Percentiles rank a stretch among this genome's conserved stretches.
Conservation (phyloP, 1,139 yeast species). For the Meyerozyma smithsonii region DNA sequence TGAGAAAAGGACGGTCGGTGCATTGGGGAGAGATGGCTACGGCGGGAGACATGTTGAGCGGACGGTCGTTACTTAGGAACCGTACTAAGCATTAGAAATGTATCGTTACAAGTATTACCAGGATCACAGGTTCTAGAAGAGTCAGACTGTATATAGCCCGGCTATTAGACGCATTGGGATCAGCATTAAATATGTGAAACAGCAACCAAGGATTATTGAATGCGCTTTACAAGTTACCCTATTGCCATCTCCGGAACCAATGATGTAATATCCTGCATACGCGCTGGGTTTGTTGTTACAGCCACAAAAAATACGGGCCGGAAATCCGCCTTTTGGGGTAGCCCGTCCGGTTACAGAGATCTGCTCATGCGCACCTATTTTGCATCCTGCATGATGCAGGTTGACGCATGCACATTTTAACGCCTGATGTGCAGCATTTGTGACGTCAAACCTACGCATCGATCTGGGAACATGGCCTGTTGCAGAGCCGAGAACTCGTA, state of each 20-base stretch:
- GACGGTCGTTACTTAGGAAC: slow-evolving; percentile 42
- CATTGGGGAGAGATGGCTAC: slow-evolving; percentile 64
- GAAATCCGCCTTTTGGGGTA: no score
- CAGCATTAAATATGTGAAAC: no score
- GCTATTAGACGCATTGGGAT: no score
- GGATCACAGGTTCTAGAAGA: no score
- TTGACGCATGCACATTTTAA: slow-evolving; percentile 1
- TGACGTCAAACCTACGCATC: background rate
- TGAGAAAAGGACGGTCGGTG: slow-evolving; percentile 62
- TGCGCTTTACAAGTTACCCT: no score
- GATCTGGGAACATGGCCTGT: no score
- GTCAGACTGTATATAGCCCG: no score
- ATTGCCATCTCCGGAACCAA: no score
- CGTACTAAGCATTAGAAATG: background rate
- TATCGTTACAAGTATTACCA: no score
- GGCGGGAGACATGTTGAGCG: slow-evolving; percentile 66
- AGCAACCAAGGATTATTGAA: no score
- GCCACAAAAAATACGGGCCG: no score
- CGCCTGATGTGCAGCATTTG: background rate
- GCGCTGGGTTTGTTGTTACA: background rate
- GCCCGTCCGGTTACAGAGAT: no score
- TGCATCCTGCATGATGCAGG: slow-evolving; percentile 1
- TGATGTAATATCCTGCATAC: background rate
- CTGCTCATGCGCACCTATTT: background rate
- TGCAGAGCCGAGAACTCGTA: background rate